Evolutionary conservation across 2,329 filamentous ascomycete species (phyloP).

Genomic region (Alternaria ventricosa): DNA sequence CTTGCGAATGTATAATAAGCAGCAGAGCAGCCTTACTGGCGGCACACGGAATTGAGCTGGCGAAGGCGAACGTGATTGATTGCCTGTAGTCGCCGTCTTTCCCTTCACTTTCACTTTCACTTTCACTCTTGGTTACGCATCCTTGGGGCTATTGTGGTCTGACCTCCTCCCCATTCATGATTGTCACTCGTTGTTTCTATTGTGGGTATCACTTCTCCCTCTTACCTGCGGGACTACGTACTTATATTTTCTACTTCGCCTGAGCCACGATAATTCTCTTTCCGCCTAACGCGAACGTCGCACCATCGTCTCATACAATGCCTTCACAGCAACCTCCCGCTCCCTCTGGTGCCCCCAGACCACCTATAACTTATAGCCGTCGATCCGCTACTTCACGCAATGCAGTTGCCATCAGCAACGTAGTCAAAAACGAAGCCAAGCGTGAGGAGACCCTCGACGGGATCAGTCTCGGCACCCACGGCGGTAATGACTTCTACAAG

Average conservation of each 20-base stretch:
- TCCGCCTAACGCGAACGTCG: neutral
- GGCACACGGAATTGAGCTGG: neutral
- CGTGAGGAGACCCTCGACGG: neutral
- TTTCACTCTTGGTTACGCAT: neutral
- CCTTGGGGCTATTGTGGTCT: neutral
- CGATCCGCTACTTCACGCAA: neutral
- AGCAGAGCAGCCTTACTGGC: neutral
- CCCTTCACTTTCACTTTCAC: slow-evolving; percentile 4
- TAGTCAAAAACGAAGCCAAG: slow-evolving; percentile 1
- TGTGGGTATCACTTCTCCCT: neutral
- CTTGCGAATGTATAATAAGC: slow-evolving; percentile 18
- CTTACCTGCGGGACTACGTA: neutral
- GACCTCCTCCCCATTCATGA: neutral
- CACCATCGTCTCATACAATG: neutral
- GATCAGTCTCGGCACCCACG: neutral
- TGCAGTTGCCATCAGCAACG: neutral
- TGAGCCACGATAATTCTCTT: neutral
- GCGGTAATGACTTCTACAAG: neutral
- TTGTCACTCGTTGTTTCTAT: neutral
- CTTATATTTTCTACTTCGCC: neutral
- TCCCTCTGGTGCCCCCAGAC: neutral
- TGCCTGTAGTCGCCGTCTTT: neutral
- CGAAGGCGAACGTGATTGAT: neutral
- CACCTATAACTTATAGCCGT: neutral
- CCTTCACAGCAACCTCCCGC: neutral